Base-by-base conservation (phyloP, 1,139 yeast species). In the Candida tetrigidarum region DNA sequence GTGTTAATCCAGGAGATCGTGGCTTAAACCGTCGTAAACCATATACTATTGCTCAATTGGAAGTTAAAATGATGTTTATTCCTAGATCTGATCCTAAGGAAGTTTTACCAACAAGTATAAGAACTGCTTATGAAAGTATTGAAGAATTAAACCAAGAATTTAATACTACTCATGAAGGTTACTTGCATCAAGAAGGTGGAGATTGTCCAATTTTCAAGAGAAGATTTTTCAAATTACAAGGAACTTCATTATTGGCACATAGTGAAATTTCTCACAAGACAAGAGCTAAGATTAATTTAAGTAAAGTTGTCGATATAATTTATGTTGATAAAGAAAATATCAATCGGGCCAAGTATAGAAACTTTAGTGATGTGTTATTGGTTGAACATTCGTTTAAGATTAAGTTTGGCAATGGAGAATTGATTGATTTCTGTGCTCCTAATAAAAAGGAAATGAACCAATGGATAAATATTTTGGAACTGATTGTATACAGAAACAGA, bases 121-220 rank as follows among this genome's bases (percentile, higher is more conserved):
- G 71, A 47, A 66, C 79, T 28, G 90, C 90, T 2, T 64, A 73
- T 36, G 81, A 74, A 32, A 76, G 83, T 43, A 65, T 83, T 19
- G 63, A 69, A 14, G 78, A 81, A 52, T 67, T 78, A 43, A 59
- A 61, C 29, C 66, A 69, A 22, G 82, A 79, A 47, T 53, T 67
- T 12, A 47, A 58, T 8, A 56, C 73, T 12, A 52, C 51, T 1
- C 65, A 67, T 52, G 86, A 83, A 58, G 93, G 93, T 0, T 84
- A 73, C 58, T 63, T 86, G 66, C 78, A 80, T 56, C 95, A 86
- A 64, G 91, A 85, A 58, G 93, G 93, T 29, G 95, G 93, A 8
- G 95, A 86, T 63, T 77, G 88, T 53, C 77, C 76, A 11, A 61
- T 73, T 19, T 77, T 84, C 79, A 82, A 82, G 55, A 76, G 83